phyloP scores from a whole-genome alignment of 371 early-diverging fungal genomes.

The Syncephalastrum sp. region DNA sequence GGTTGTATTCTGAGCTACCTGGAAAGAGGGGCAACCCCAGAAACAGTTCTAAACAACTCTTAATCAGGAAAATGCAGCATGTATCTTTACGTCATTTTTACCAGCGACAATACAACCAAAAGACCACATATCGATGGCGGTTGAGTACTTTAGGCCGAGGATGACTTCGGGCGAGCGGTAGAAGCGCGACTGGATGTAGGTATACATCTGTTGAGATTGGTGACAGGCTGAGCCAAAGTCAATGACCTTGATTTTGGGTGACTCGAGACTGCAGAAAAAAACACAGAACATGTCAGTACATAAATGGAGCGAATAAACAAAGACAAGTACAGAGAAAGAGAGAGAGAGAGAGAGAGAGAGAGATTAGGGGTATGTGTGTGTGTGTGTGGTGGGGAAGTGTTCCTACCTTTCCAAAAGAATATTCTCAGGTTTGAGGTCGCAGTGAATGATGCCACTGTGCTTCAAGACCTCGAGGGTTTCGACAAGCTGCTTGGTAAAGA shows the following conservation, averaged over 20 bases:
- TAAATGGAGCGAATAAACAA: not conserved
- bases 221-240: conserved; percentile 98
- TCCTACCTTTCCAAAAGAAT: conserved; percentile 81
- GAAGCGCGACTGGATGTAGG: conserved; percentile 97
- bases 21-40: conserved; percentile 94
- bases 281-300: not conserved
- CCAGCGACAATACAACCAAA: conserved; percentile 91
- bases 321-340: too few relatives aligned
- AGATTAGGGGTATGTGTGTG: too few relatives aligned
- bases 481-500: conserved; percentile 88
- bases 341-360: too few relatives aligned
- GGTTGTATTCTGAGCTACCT: conserved; percentile 95
- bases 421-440: conserved; percentile 99
- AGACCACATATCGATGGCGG: conserved; percentile 98
- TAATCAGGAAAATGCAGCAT: not conserved
- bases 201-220: conserved; percentile 88
- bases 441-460: conserved; percentile 90
- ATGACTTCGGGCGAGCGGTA: conserved; percentile 98
- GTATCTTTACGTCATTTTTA: not conserved
- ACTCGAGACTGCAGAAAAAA: conserved; percentile 56
- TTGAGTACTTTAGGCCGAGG: conserved; percentile 83
- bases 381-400: not conserved
- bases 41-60: conserved; percentile 70
- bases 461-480: conserved; percentile 80
- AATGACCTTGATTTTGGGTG: conserved; percentile 94